Conservation (phyloP, 2,329 filamentous ascomycete genomes). For the Eutypella sp. region DNA sequence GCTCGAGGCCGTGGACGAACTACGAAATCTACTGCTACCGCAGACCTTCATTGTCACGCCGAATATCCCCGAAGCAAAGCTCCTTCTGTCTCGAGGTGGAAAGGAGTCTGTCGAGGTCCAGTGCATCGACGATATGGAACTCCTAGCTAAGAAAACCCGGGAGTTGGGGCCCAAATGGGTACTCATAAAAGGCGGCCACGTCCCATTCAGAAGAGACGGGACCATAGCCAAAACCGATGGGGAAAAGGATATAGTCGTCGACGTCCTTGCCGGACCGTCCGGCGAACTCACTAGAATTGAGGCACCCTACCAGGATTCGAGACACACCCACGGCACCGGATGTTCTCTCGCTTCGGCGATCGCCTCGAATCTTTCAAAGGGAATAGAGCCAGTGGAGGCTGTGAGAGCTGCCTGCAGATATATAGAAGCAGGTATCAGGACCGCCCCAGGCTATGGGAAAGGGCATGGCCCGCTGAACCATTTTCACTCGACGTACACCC, state of each 20-base stretch:
- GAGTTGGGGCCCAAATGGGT: slow-evolving; percentile 72
- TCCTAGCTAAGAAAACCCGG: slow-evolving; percentile 61
- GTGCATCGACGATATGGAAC: slow-evolving; percentile 61
- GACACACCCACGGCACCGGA: slow-evolving; percentile 89
- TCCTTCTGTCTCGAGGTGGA: slow-evolving; percentile 55
- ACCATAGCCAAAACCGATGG: slow-evolving; percentile 51
- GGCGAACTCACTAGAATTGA: slow-evolving; percentile 57
- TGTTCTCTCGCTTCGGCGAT: slow-evolving; percentile 88
- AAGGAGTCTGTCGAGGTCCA: slow-evolving; percentile 37
- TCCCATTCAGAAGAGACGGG: slow-evolving; percentile 66
- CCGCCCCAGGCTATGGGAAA: slow-evolving; percentile 56
- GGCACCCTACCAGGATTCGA: slow-evolving; percentile 65
- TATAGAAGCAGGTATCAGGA: slow-evolving; percentile 65
- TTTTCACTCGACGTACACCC: slow-evolving; percentile 64
- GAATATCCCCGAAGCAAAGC: slow-evolving; percentile 69
- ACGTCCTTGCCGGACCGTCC: slow-evolving; percentile 65
- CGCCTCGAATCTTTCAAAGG: slow-evolving; percentile 64
- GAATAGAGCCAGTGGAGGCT: slow-evolving; percentile 50
- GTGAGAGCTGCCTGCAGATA: slow-evolving; percentile 67
- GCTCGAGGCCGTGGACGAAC: slow-evolving; percentile 53
- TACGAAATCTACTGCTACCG: slow-evolving; percentile 59
- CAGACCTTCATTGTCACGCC: slow-evolving; percentile 67
- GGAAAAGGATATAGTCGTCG: slow-evolving; percentile 64
- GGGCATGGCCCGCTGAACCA: slow-evolving; percentile 74
- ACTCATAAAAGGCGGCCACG: slow-evolving; percentile 84